Evolutionary conservation across 2,329 filamentous ascomycete genomes (phyloP).

Genomic region (Graphilbum fragrans): DNA sequence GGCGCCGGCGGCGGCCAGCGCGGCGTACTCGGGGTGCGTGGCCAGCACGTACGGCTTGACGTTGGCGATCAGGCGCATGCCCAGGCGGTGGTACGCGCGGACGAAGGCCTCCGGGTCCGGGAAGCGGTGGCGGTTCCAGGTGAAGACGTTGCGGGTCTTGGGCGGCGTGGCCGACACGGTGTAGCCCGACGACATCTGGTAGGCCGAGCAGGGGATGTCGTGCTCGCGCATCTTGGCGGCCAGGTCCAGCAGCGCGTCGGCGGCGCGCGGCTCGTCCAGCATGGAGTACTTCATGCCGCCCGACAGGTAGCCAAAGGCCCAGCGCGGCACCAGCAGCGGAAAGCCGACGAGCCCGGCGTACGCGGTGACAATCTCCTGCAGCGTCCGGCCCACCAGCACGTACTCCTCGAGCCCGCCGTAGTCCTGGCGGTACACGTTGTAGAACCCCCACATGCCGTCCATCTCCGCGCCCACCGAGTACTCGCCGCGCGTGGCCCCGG

Average conservation of each 20-base stretch:
- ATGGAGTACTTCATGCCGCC: too few relatives aligned
- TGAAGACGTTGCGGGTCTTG: neutral
- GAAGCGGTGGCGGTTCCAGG: neutral
- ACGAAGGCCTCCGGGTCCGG: neutral
- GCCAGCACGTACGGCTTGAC: constrained; percentile 1
- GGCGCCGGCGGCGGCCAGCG: neutral
- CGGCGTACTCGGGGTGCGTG: neutral
- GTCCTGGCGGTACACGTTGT: neutral
- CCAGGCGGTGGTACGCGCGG: neutral
- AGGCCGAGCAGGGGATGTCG: neutral
- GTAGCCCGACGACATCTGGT: constrained; percentile 1
- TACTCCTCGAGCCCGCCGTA: constrained; percentile 1
- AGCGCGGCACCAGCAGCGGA: neutral
- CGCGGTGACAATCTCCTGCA: neutral
- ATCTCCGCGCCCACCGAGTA: neutral
- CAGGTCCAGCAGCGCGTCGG: neutral
- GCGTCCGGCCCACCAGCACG: neutral
- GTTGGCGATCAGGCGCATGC: neutral
- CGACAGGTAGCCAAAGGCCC: neutral
- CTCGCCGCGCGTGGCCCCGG: neutral
- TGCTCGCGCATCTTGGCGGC: neutral
- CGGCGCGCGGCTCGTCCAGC: too few relatives aligned
- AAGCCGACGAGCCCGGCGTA: neutral
- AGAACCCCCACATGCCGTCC: neutral
- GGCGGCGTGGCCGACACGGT: neutral